Base-by-base conservation (phyloP, 805 yeast species). In the Wickerhamomyces rabaulensis region DNA sequence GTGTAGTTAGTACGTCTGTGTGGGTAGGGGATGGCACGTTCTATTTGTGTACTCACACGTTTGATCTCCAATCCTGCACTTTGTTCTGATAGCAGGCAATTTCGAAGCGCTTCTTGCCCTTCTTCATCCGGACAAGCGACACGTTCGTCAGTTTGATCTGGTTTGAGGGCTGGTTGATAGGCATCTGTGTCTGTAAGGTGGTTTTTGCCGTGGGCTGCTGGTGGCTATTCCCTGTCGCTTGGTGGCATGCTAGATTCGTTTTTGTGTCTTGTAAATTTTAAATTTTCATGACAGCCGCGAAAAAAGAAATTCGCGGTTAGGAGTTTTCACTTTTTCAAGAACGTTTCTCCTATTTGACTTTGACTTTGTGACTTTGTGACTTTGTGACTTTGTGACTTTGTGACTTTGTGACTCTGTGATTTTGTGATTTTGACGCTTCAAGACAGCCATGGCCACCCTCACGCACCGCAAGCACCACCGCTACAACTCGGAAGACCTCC, bases 41-140 rank as follows among this genome's bases (percentile, higher is more conserved):
- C 12, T 9, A 4, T 33, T 33, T n/a, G 6, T 10, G 10, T 7
- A 58, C 71, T 47, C 56, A 68, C 63, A 87, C 81, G 48, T 85
- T 87, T 51, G 79, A 76, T 56, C 97, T 75, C 80, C 90, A 94
- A 64, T 94, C 99, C 64, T 92, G 98, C 6, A 94, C 97, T 62
- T 94, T 94, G 60, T 94, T 94, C 61, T 88, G 96, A 64, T 94
- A 94, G 61, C 99, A 94, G 0, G 98, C 98, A 40, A 94, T 78
- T 66, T 94, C 99, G 57, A 90, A 94, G 53, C 97, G 73, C 65
- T 88, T 87, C 62, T 88, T 89, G 38, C 91, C 97, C 63, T 88
- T 90, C 58, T 85, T 87, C 80, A 94, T 81, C 41, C 94, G 76
- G 40, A 94, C 97, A 48, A 92, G 72, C 25, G 98, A 90, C 27